Conservation (phyloP, 768 basidiomycete genomes). For the Piloderma croceum region DNA sequence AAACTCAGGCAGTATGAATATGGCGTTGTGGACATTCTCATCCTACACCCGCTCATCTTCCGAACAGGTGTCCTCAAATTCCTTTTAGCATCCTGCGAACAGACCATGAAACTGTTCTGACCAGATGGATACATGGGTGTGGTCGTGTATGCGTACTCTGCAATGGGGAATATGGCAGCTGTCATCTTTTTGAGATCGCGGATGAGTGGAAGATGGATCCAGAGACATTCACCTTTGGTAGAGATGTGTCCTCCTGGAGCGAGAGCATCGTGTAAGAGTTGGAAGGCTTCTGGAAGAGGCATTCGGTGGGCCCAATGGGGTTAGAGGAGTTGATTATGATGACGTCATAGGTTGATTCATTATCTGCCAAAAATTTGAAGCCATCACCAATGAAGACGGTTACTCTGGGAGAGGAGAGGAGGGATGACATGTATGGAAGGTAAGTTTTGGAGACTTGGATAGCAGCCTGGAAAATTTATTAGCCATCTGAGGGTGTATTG, state of each 20-base stretch:
- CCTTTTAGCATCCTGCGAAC: conserved; percentile 68
- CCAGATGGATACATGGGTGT: conserved; percentile 99
- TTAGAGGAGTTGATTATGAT: conserved; percentile 99
- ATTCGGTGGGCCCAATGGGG: conserved; percentile 91
- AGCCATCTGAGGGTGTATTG: no score
- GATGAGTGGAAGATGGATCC: conserved; percentile 91
- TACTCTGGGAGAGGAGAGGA: conserved; percentile 77
- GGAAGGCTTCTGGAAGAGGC: conserved; percentile 96
- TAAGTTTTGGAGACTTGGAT: conserved; percentile 89
- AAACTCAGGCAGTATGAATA: conserved; percentile 94
- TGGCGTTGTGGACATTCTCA: conserved; percentile 66
- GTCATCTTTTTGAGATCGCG: conserved; percentile 65
- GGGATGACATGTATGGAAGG: conserved; percentile 89
- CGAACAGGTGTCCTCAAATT: conserved; percentile 72
- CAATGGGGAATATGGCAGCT: conserved; percentile 66
- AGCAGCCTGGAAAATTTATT: no score
- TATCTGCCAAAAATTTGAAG: conserved; percentile 91
- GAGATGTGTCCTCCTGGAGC: conserved; percentile 88
- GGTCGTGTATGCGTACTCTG: conserved; percentile 91
- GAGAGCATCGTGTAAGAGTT: conserved; percentile 86
- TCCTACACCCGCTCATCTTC: conserved; percentile 87
- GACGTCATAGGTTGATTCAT: conserved; percentile 85
- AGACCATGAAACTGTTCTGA: conserved; percentile 92
- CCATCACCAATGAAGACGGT: conserved; percentile 88
- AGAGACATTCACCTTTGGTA: conserved; percentile 93